A percentile compares a stretch with the other conserved stretches of the same genome.
Conservation (phyloP, 1,284 basidiomycete genomes). For the Boletus semigastroideus region DNA sequence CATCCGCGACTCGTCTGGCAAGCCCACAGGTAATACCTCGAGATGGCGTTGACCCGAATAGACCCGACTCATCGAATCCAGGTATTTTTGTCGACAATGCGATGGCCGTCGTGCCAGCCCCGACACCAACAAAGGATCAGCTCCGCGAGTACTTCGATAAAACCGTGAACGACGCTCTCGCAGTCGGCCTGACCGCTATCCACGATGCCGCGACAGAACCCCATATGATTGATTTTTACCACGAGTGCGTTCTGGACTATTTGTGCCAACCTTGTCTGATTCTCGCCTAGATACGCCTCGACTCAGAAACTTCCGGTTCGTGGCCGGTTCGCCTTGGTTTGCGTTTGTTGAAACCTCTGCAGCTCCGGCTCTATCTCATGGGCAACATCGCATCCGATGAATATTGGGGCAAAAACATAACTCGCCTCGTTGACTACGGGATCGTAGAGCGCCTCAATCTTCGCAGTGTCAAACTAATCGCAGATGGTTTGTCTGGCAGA, state of each 20-base stretch:
- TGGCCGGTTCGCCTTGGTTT: not conserved
- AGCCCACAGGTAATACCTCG: slow-evolving; percentile 63
- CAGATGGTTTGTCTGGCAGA: slow-evolving; percentile 53
- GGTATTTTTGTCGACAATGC: slow-evolving; percentile 75
- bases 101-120: slow-evolving; percentile 65
- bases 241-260: slow-evolving; percentile 43
- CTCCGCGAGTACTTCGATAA: slow-evolving; percentile 61
- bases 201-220: slow-evolving; percentile 73
- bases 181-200: slow-evolving; percentile 76
- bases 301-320: slow-evolving; percentile 63
- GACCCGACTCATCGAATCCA: slow-evolving; percentile 23
- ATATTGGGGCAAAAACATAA: slow-evolving; percentile 67
- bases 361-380: slow-evolving; percentile 83
- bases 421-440: slow-evolving; percentile 62
- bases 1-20: slow-evolving; percentile 59
- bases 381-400: slow-evolving; percentile 54
- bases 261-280: not conserved
- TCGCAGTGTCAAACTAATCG: slow-evolving; percentile 82
- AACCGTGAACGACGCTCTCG: slow-evolving; percentile 66
- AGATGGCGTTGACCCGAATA: not conserved
- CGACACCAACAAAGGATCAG: slow-evolving; percentile 59
- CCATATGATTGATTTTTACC: slow-evolving; percentile 63
- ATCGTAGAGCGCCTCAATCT: slow-evolving; percentile 63
- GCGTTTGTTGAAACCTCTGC: not conserved
- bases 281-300: slow-evolving; percentile 51